Conservation (phyloP, 345 rosid species). For the Eucalyptus polybractea region DNA sequence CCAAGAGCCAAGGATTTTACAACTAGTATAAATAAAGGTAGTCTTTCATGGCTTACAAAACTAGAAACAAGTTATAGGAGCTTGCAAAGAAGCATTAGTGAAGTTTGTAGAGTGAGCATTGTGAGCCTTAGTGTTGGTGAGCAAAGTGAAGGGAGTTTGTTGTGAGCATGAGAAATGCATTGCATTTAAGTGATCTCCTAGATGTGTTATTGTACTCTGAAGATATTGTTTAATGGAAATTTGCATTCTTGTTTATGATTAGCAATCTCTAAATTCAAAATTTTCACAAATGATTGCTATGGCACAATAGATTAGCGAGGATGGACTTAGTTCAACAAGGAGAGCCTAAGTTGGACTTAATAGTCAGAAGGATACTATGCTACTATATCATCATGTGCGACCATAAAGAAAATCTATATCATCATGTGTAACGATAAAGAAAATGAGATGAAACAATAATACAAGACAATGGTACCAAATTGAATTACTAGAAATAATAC, state of each 20-base stretch:
- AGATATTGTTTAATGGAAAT: background rate
- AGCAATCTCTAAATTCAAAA: background rate
- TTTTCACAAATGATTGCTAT: background rate
- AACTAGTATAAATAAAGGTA: background rate
- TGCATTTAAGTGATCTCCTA: background rate
- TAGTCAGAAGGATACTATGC: background rate
- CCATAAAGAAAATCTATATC: background rate
- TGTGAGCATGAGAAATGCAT: background rate
- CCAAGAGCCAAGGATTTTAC: background rate
- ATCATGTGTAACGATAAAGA: background rate
- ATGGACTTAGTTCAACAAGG: background rate
- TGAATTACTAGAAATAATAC: background rate
- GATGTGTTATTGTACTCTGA: background rate
- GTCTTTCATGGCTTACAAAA: background rate
- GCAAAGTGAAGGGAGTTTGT: background rate
- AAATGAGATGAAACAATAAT: background rate
- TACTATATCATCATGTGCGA: background rate
- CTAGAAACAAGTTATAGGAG: background rate
- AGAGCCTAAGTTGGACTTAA: background rate
- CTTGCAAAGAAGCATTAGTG: background rate
- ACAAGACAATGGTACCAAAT: background rate
- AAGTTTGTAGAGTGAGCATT: background rate
- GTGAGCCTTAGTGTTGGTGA: background rate
- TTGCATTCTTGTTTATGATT: background rate
- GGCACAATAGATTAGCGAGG: background rate